These are phyloP conservation scores for Sutorius australiensis DNA, from an alignment of 768 basidiomycete species.

Conservation along the genomic window DNA sequence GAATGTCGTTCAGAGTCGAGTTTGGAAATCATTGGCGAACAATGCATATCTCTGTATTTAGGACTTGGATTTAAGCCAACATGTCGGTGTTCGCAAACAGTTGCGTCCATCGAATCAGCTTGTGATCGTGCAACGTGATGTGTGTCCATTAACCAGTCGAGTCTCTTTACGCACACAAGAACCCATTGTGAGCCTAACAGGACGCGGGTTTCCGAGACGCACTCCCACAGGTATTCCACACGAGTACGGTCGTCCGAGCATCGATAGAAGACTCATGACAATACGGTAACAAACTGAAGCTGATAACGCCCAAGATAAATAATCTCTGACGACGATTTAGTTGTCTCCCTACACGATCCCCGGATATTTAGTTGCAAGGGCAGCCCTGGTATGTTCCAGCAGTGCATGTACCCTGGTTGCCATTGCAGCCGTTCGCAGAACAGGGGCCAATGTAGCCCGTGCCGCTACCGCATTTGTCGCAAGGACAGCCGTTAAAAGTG, in stretches of 20 bases:
- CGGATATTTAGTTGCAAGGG: background rate
- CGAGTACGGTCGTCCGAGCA: background rate
- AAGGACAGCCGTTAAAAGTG: constrained; percentile 1
- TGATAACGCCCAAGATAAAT: background rate
- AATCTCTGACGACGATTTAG: background rate
- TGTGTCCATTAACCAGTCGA: background rate
- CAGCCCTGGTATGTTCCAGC: background rate
- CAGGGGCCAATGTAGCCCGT: background rate
- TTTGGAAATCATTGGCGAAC: background rate
- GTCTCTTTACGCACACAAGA: background rate
- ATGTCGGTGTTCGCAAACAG: background rate
- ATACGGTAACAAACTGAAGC: background rate
- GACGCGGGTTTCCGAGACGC: background rate
- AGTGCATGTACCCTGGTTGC: background rate
- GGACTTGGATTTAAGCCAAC: background rate
- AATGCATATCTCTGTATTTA: too few species aligned
- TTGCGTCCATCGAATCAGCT: background rate
- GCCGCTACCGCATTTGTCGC: constrained; percentile 2
- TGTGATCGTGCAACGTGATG: background rate
- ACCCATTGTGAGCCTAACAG: background rate
- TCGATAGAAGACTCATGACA: background rate
- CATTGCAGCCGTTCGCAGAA: background rate
- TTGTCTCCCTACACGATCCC: background rate
- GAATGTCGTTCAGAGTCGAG: background rate
- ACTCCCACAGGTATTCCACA: background rate